A percentile compares a stretch with the other conserved stretches of the same genome.
Conservation (phyloP, 148 eudicot species). For the Spergularia marina region DNA sequence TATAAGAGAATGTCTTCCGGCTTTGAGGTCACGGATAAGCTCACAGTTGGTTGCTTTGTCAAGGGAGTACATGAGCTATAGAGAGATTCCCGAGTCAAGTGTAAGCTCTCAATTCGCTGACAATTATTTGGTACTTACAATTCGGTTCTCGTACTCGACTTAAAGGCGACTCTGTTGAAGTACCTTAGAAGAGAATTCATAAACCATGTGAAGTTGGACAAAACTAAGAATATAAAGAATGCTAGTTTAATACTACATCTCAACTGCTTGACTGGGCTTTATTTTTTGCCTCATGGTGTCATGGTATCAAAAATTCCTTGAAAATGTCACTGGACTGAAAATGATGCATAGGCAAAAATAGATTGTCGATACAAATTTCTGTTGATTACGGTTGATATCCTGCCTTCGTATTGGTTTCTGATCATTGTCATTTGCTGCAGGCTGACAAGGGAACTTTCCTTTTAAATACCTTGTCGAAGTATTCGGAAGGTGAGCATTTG, state of each 20-base stretch:
- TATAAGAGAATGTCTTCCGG: conserved; percentile 83
- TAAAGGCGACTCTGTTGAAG: not conserved
- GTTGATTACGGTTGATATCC: not conserved
- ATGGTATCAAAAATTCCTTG: not conserved
- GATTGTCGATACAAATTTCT: not conserved
- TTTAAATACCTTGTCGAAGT: conserved; percentile 81
- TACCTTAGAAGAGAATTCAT: not conserved
- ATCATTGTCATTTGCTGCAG: conserved; percentile 36
- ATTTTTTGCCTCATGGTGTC: not conserved
- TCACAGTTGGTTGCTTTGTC: conserved; percentile 68
- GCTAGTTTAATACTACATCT: conserved; percentile 2
- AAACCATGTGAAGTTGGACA: not conserved
- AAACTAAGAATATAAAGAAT: not conserved
- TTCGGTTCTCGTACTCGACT: not conserved
- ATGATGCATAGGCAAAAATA: not conserved
- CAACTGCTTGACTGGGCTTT: not conserved
- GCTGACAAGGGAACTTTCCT: conserved; percentile 91
- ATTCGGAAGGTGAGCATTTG: conserved; percentile 58
- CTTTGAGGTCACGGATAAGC: conserved; percentile 78
- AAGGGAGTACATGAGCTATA: conserved; percentile 91
- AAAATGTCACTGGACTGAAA: not conserved
- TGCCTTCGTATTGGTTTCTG: not conserved
- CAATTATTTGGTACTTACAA: not conserved
- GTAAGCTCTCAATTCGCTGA: conserved; percentile 29
- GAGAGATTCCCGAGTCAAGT: conserved; percentile 85